phyloP scores from a whole-genome alignment of 148 eudicot species.

The Persicaria maculosa region DNA sequence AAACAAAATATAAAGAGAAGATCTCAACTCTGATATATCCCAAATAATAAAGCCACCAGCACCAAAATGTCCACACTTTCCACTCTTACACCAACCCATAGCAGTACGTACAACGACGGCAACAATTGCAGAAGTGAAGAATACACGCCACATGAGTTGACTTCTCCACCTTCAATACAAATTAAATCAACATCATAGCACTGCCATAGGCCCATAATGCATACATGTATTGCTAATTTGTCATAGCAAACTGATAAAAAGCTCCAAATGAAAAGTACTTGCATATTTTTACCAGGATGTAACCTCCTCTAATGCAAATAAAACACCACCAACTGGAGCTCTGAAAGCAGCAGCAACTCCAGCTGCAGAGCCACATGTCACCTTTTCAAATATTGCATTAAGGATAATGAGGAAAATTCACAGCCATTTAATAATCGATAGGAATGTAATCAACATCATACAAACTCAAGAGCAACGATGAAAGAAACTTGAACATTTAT shows the following conservation, averaged over 20 bases:
- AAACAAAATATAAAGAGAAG: conserved; percentile 18
- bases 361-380: conserved; percentile 99
- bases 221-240: neutral
- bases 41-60: conserved; percentile 99
- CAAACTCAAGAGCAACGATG: neutral
- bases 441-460: neutral
- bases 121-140: conserved; percentile 98
- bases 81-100: conserved; percentile 97
- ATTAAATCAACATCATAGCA: neutral
- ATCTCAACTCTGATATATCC: conserved; percentile 84
- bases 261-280: neutral
- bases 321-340: conserved; percentile 99
- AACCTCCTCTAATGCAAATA: conserved; percentile 97
- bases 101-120: conserved; percentile 99
- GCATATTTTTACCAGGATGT: conserved; percentile 73
- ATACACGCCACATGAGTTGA: conserved; percentile 99
- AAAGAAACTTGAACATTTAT: neutral
- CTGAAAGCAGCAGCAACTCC: conserved; percentile 99
- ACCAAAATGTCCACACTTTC: conserved; percentile 98
- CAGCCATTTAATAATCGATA: neutral
- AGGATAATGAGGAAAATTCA: conserved; percentile 26
- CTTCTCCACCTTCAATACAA: conserved; percentile 89
- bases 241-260: neutral
- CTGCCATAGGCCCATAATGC: neutral
- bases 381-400: conserved; percentile 63